These are phyloP conservation scores for Cryptosporidium ryanae DNA, from an alignment of 169 alveolate genomes.

Conservation along the genomic window DNA sequence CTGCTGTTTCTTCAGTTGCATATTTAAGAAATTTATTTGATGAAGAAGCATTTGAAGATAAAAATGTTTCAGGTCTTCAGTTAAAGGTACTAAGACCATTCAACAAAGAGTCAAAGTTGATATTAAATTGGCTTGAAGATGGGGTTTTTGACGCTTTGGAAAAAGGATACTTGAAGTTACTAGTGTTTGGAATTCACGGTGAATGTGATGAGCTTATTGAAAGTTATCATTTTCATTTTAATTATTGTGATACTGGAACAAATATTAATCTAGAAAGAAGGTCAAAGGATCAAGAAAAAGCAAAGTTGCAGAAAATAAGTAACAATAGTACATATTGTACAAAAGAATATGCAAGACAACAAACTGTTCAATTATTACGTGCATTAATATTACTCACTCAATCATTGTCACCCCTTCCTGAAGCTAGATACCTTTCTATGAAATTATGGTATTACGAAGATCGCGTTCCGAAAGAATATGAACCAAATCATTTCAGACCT, in stretches of 20 bases:
- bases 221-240: slow-evolving; percentile 79
- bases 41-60: slow-evolving; percentile 82
- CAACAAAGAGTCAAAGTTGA: slow-evolving; percentile 77
- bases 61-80: slow-evolving; percentile 78
- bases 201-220: slow-evolving; percentile 83
- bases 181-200: slow-evolving; percentile 82
- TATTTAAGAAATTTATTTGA: slow-evolving; percentile 80
- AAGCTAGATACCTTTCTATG: slow-evolving; percentile 84
- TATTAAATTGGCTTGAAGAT: slow-evolving; percentile 85
- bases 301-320: slow-evolving; percentile 64
- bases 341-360: slow-evolving; percentile 78
- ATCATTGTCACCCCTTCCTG: slow-evolving; percentile 86
- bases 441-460: slow-evolving; percentile 84
- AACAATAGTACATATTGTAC: slow-evolving; percentile 77
- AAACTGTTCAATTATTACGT: slow-evolving; percentile 79
- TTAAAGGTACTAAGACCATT: slow-evolving; percentile 78
- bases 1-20: slow-evolving; percentile 80
- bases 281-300: slow-evolving; percentile 42
- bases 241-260: slow-evolving; percentile 72
- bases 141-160: slow-evolving; percentile 88
- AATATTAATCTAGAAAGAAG: slow-evolving; percentile 67
- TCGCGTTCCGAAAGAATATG: slow-evolving; percentile 83
- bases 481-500: slow-evolving; percentile 84
- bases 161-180: slow-evolving; percentile 80
- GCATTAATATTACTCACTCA: slow-evolving; percentile 84